Evolutionary conservation across 495 filamentous ascomycete species (phyloP), one percentile per base, ranked within the genome.

Genomic region (Talaromyces wortmannii): DNA sequence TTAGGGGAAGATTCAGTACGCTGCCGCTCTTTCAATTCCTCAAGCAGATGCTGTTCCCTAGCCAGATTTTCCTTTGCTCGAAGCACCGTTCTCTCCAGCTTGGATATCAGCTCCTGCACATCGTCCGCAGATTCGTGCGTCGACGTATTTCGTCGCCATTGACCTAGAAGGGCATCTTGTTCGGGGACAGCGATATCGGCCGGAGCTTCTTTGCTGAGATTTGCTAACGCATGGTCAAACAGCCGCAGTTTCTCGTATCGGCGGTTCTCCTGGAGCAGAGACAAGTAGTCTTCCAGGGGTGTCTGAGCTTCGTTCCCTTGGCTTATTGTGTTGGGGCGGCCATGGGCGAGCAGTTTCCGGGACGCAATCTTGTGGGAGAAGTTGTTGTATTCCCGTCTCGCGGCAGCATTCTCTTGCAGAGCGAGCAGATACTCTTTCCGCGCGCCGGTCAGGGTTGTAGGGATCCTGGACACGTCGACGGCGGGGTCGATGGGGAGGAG

Each of bases 1-100:
- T 54, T 11, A 32, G 50, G 12, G 56, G 63, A 58, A 2, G 65
- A 61, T 16, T 67, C 52, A 10, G 58, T 54, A 10, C 57, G 59
- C 32, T 64, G 61, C 43, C 60, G 62, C 11, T 72, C 66, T 55
- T 81, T 85, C 43, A 82, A 54, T 52, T 83, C 75, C 29, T 81
- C 75, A 10, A 88, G 76, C 5, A 85, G 68, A 40, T 74, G 77
- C 62, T 85, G 83, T 58, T 90, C 86, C 30, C 66, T 73, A 53
- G 82, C 76, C 10, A 88, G 75, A 46, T 82, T 75, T 45, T 80
- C 65, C 59, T 84, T 86, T 13, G 86, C 77, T 16, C 78, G 76
- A 12, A 89, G 67, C 11, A 88, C 82, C 0, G 84, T 79, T 62
- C 81, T 80, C 62, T 89, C 85, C 15, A 90, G 72, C 5, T 79